Evolutionary conservation across 768 basidiomycete genomes (phyloP).

Genomic region (Mycena capillaripes): DNA sequence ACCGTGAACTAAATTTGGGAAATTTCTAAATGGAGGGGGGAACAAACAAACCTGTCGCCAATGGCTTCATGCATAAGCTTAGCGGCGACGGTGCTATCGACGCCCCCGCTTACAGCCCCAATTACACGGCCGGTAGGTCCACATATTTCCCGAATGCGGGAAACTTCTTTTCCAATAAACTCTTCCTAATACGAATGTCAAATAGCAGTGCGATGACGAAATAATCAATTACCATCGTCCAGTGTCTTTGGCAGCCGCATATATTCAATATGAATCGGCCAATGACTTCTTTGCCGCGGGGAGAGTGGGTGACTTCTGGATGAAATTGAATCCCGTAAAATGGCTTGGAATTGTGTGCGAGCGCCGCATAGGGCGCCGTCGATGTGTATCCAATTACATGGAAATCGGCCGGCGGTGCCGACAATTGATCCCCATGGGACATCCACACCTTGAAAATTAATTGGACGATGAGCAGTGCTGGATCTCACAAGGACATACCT

Average conservation of each 20-base stretch:
- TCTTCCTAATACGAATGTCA: constrained; percentile 73
- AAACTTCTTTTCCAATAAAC: constrained; percentile 97
- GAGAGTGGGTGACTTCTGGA: constrained; percentile 97
- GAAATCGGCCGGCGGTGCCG: constrained; percentile 84
- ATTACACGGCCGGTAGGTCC: constrained; percentile 96
- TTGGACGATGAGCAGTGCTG: background rate
- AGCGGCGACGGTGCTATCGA: constrained; percentile 98
- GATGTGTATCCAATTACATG: constrained; percentile 89
- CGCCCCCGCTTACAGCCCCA: constrained; percentile 97
- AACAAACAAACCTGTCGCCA: constrained; percentile 82
- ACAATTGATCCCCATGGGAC: constrained; percentile 98
- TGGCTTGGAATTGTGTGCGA: constrained; percentile 90
- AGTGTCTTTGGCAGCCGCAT: constrained; percentile 84
- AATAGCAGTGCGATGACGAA: constrained; percentile 25
- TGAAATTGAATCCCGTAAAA: constrained; percentile 99
- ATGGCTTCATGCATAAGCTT: constrained; percentile 99
- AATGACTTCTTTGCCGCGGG: constrained; percentile 91
- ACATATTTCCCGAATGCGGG: constrained; percentile 93
- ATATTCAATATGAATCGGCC: constrained; percentile 87
- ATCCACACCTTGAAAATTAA: constrained; percentile 93
- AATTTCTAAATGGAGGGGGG: background rate
- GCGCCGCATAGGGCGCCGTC: constrained; percentile 92
- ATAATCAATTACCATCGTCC: constrained; percentile 88
- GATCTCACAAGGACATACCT: constrained; percentile 61
- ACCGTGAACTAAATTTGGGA: background rate